Percentiles rank a stretch among this genome's conserved stretches.
Evolutionary conservation across 1,284 basidiomycete species (phyloP).

Genomic region (Neolentinus lepideus): DNA sequence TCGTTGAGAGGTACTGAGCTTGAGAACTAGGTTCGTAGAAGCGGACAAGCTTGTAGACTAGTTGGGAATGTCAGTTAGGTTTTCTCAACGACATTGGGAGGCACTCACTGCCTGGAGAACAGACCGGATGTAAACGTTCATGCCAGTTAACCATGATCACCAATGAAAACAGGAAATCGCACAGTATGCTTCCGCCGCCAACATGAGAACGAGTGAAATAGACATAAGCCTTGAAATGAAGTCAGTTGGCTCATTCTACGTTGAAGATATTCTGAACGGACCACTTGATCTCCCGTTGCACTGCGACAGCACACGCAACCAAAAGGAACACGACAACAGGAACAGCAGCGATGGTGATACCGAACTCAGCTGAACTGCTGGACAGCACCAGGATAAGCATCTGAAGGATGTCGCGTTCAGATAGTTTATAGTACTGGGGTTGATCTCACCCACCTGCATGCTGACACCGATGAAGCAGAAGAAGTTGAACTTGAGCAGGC

Average conservation of each 20-base stretch:
- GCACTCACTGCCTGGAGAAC: constrained; percentile 43
- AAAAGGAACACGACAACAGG: constrained; percentile 70
- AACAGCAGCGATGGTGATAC: constrained; percentile 73
- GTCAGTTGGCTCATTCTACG: constrained; percentile 1
- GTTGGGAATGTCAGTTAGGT: neutral
- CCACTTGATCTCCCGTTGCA: constrained; percentile 76
- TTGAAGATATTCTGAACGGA: constrained; percentile 21
- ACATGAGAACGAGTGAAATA: constrained; percentile 61
- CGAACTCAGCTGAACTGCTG: constrained; percentile 63
- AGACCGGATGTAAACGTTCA: neutral
- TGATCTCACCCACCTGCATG: constrained; percentile 52
- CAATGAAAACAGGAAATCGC: constrained; percentile 21
- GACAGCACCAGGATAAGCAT: constrained; percentile 69
- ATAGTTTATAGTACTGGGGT: constrained; percentile 12
- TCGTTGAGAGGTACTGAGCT: constrained; percentile 54
- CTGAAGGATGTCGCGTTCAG: constrained; percentile 25
- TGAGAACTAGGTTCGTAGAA: constrained; percentile 60
- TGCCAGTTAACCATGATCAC: constrained; percentile 7
- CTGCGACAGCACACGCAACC: constrained; percentile 58
- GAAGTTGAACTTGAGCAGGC: constrained; percentile 82
- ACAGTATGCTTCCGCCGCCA: constrained; percentile 71
- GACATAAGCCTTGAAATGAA: constrained; percentile 52
- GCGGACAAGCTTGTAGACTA: constrained; percentile 76
- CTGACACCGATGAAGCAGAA: constrained; percentile 81
- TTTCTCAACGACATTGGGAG: neutral